Evolutionary conservation across 805 yeast genomes (phyloP), one percentile per base, ranked within the genome.

Genomic region (Isabelozyma gotoi): DNA sequence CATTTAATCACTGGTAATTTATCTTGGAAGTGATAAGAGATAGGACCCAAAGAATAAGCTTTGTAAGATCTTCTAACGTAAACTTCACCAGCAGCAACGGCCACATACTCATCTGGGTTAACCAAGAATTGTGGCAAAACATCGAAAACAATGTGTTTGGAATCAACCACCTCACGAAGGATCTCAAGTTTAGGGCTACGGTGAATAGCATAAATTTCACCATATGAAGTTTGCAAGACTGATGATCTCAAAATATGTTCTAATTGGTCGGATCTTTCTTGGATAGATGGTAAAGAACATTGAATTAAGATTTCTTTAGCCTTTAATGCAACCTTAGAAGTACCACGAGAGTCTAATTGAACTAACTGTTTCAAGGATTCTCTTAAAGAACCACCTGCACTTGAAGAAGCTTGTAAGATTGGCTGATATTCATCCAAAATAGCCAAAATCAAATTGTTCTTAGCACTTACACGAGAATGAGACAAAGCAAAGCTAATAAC

Each of bases 251-350:
- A 78, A 56, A 94, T 94, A 65, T 92, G 97, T 73, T 95, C 98
- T 61, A 94, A 79, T 73, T 95, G 99, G 65, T 92, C 97, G 24
- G 96, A 85, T 73, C 98, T 84, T 71, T 94, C 99, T 67, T 88
- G 83, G 50, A 90, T 84, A 3, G 98, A 90, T 32, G 99, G 99
- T 70, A 94, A 77, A 21, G 98, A 89, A 65, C 97, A 94, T 75
- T 91, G 96, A 58, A 94, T 94, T 58, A 94, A 79, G 47, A 95
- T 86, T 71, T 95, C 99, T 63, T 98, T 83, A 1, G 98, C 97
- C 67, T 88, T 90, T 60, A 94, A 75, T 19, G 96, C 88, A 40
- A 92, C 97, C 74, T 91, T 92, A 20, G 96, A 92, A 31, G 96
- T 82, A 7, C 88, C 81, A 62, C 97, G 85, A 19, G 94, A 80